Conservation (phyloP, 805 yeast species). For the Maudiozyma bulderi region DNA sequence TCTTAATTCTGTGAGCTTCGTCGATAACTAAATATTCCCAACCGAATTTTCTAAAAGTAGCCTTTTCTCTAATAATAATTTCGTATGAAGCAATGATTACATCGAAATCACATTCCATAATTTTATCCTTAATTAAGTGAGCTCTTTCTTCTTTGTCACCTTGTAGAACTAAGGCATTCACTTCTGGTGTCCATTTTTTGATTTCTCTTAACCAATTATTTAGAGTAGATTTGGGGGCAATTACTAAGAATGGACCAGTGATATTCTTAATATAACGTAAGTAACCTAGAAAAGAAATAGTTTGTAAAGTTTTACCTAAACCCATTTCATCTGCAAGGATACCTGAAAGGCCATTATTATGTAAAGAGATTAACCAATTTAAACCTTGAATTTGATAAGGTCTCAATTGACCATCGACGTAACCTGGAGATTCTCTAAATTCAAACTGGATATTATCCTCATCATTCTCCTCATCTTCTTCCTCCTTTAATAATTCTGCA, state of each 20-base stretch:
- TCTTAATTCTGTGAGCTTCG: constrained; percentile 74
- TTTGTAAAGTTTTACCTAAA: constrained; percentile 71
- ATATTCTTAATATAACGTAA: constrained; percentile 50
- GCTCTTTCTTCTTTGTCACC: constrained; percentile 67
- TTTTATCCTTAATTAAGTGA: constrained; percentile 40
- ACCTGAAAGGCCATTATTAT: constrained; percentile 62
- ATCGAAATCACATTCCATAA: constrained; percentile 58
- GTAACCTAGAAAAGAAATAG: constrained; percentile 67
- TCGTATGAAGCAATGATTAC: constrained; percentile 66
- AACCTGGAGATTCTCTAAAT: constrained; percentile 79
- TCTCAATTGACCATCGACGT: constrained; percentile 52
- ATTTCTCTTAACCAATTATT: constrained; percentile 78
- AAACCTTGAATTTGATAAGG: constrained; percentile 75
- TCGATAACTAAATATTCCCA: constrained; percentile 76
- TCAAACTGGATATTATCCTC: constrained; percentile 28
- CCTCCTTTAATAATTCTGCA: constrained; percentile 52
- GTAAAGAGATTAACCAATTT: constrained; percentile 68
- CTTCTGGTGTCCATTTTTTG: constrained; percentile 72
- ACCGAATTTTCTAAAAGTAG: constrained; percentile 52
- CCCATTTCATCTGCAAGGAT: constrained; percentile 86
- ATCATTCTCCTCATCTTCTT: constrained; percentile 19
- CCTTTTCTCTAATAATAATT: constrained; percentile 65
- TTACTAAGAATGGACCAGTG: constrained; percentile 64
- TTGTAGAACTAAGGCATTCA: constrained; percentile 56
- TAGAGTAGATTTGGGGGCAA: constrained; percentile 72